Base-by-base conservation (phyloP, 371 early-diverging fungal genomes). In the Lichtheimia corymbifera region DNA sequence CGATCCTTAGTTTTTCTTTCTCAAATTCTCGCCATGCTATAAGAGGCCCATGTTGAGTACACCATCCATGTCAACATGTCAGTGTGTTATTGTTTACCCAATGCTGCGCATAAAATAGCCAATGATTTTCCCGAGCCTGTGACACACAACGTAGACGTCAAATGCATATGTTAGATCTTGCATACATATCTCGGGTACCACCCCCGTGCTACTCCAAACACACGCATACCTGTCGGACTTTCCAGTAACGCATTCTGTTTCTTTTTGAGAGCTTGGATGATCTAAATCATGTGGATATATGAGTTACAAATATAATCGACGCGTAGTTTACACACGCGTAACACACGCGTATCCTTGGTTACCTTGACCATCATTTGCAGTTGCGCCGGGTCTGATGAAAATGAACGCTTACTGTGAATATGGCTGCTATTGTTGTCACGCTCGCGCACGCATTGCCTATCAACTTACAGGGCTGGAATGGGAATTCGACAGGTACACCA, bases 101-200 rank as follows among this genome's bases (percentile, higher is more conserved):
- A 35, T 0, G 77, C 72, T 9, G 79, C 79, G 55, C 86, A 85
- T 17, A 85, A 66, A 9, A 85, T 59, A 0, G 86, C 83, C 7
- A 85, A 51, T 5, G 84, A 83, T 60, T 85, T 85, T 14, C 86
- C 86, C 7, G 86, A 83, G 3, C 85, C 85, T 85, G n/a, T 30
- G 11, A 22, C 5, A 35, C 35, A 35, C 11, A 35, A 35, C 35
- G 11, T 35, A 11, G 6, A 35, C 11, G 35, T 35, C 35, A 35
- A 35, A 35, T 11, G 35, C 35, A 35, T 35, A 35, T 2, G 9
- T 35, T 35, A 35, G 35, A 35, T 35, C 35, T 35, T 35, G 35
- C 35, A 35, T 35, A 35, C 4, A 28, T 28, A 1, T 22, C 28
- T 28, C 28, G 28, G 28, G 35, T 35, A 28, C 9, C 5, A 35